phyloP scores from a whole-genome alignment of 2,329 filamentous ascomycete genomes.

The Cephalotrichum gorgonifer region DNA sequence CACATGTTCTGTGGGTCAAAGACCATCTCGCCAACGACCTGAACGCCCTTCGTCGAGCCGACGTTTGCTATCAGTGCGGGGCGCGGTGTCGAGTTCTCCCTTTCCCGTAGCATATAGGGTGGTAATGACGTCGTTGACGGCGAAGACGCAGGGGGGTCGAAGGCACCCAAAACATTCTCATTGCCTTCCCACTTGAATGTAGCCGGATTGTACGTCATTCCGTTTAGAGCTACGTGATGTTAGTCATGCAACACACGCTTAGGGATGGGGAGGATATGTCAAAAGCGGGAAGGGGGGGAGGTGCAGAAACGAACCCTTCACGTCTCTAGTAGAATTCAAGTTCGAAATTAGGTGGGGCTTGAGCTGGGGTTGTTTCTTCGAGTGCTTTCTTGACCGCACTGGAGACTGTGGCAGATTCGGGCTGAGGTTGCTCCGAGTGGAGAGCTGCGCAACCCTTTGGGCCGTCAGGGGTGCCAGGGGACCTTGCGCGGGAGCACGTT shows the following conservation, averaged over 20 bases:
- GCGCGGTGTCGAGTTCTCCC: slow-evolving; percentile 48
- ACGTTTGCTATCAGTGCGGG: slow-evolving; percentile 88
- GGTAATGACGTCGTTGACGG: slow-evolving; percentile 35
- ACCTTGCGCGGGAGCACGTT: slow-evolving; percentile 43
- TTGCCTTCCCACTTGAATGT: slow-evolving; percentile 94
- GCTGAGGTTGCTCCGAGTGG: slow-evolving; percentile 36
- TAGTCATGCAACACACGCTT: background rate
- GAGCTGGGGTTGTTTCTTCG: slow-evolving; percentile 48
- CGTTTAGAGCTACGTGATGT: slow-evolving; percentile 61
- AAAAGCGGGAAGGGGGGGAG: background rate
- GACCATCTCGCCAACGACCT: slow-evolving; percentile 96
- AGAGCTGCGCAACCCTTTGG: slow-evolving; percentile 44
- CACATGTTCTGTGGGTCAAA: slow-evolving; percentile 97
- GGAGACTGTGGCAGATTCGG: slow-evolving; percentile 31
- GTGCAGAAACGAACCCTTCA: slow-evolving; percentile 57
- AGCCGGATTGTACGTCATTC: slow-evolving; percentile 89
- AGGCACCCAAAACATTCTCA: slow-evolving; percentile 70
- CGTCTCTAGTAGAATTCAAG: slow-evolving; percentile 60
- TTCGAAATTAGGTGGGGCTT: slow-evolving; percentile 89
- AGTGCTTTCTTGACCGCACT: slow-evolving; percentile 44
- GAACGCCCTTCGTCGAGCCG: slow-evolving; percentile 71
- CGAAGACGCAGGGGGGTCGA: slow-evolving; percentile 54
- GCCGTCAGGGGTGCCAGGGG: slow-evolving; percentile 43
- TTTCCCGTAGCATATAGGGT: slow-evolving; percentile 37
- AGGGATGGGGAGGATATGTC: background rate